Percentiles rank a stretch among this genome's conserved stretches.
phyloP scores from a whole-genome alignment of 73 alveolate genomes.

The Paramecium sonneborni region DNA sequence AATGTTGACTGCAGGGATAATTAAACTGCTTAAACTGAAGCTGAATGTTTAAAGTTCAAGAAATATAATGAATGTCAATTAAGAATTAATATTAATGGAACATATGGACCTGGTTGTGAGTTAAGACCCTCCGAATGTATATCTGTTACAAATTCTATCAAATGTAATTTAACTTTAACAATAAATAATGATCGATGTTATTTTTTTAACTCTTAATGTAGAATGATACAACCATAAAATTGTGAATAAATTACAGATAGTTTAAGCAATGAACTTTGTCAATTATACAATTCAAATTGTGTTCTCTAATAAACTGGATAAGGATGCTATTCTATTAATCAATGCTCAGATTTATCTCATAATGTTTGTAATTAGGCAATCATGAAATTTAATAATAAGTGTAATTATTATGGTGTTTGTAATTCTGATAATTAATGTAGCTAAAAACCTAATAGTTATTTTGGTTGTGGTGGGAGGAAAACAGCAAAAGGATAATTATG shows the following conservation, averaged over 20 bases:
- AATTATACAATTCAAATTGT: background rate
- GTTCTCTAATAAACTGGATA: background rate
- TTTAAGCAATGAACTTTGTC: background rate
- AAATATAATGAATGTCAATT: background rate
- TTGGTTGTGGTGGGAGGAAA: too few relatives aligned
- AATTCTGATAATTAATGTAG: background rate
- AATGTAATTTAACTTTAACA: background rate
- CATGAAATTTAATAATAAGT: background rate
- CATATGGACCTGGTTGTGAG: background rate
- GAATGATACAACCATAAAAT: background rate
- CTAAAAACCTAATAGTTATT: too few relatives aligned
- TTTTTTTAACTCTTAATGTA: background rate
- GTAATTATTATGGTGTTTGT: background rate
- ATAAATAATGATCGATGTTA: background rate
- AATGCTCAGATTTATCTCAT: background rate
- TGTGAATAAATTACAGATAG: background rate
- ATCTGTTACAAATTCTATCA: background rate
- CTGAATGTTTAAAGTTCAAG: background rate
- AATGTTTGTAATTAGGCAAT: background rate
- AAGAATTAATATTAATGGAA: background rate
- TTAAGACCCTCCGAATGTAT: background rate
- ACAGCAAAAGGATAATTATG: too few relatives aligned
- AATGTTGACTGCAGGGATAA: background rate
- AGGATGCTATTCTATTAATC: background rate
- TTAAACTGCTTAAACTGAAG: background rate